A percentile compares a stretch with the other conserved stretches of the same genome.
phyloP scores from a whole-genome alignment of 2,329 filamentous ascomycete species.

The Ascochyta pisi region DNA sequence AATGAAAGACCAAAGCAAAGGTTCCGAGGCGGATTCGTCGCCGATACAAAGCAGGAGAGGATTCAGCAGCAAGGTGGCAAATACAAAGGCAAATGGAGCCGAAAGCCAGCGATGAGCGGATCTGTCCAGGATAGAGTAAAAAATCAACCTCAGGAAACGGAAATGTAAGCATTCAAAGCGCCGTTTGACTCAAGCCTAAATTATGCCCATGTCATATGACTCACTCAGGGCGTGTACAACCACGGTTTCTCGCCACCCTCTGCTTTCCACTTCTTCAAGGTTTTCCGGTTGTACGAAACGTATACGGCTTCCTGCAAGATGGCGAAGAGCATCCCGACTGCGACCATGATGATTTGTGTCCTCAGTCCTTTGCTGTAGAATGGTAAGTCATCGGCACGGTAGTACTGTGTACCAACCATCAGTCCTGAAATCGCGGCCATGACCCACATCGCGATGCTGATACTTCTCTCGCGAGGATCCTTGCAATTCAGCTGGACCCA shows the following conservation, averaged over 20 bases:
- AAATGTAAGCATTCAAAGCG: background rate
- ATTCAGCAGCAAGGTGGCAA: conserved; percentile 40
- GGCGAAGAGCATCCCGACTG: conserved; percentile 51
- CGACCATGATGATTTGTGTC: conserved; percentile 56
- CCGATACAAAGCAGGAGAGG: conserved; percentile 35
- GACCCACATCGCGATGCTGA: conserved; percentile 60
- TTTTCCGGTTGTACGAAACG: conserved; percentile 47
- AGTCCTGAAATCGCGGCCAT: conserved; percentile 60
- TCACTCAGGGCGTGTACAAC: conserved; percentile 27
- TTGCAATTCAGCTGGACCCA: conserved; percentile 62
- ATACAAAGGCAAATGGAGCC: conserved; percentile 35
- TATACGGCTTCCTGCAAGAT: conserved; percentile 53
- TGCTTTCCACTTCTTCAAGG: conserved; percentile 21
- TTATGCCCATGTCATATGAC: background rate
- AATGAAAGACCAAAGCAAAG: conserved; percentile 27
- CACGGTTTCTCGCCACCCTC: conserved; percentile 27
- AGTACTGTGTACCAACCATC: conserved; percentile 61
- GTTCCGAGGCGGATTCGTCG: conserved; percentile 40
- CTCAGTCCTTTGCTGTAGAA: conserved; percentile 55
- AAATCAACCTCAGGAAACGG: background rate
- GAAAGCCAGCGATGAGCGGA: conserved; percentile 13
- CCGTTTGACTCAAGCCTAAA: background rate
- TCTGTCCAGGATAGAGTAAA: background rate
- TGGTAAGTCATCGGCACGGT: conserved; percentile 52
- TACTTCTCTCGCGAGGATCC: conserved; percentile 56